Percentiles rank a stretch among this genome's conserved stretches.
Evolutionary conservation across 176 grass and related monocot genomes (phyloP).

Genomic region (Rhipidocladum racemiflorum): DNA sequence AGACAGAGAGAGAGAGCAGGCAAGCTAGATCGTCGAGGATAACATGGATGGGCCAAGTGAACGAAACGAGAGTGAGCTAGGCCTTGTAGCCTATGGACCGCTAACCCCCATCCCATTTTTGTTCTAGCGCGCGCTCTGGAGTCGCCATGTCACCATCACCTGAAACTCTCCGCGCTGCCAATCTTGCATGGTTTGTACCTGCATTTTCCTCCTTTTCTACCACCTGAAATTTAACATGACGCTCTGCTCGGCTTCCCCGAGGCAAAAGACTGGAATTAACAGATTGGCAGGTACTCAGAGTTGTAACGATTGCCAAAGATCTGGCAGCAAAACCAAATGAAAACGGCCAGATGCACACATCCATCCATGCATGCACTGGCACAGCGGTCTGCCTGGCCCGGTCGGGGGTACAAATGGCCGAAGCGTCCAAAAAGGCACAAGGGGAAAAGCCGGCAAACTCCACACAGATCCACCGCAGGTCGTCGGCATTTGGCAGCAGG

Average conservation of each 20-base stretch:
- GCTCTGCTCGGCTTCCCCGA: not conserved
- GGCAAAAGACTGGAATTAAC: not conserved
- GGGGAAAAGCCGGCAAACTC: not conserved
- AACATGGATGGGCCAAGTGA: not conserved
- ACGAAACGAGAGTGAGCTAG: not conserved
- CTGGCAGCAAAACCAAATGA: not conserved
- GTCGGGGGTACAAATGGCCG: not conserved
- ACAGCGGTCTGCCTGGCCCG: not conserved
- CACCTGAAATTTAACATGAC: constrained; percentile 17
- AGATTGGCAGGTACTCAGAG: not conserved
- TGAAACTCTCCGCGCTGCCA: not conserved
- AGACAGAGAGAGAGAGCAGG: too few species aligned
- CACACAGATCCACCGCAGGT: not conserved
- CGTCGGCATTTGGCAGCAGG: not conserved
- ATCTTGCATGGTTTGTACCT: not conserved
- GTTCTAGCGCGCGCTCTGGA: not conserved
- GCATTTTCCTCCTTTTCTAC: not conserved
- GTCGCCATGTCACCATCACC: not conserved
- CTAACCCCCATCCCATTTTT: not conserved
- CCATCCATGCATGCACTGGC: not conserved
- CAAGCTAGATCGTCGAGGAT: not conserved
- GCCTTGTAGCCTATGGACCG: not conserved
- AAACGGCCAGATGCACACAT: not conserved
- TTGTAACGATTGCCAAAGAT: constrained; percentile 25
- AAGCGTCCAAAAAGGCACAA: constrained; percentile 2